Evolutionary conservation across 805 yeast genomes (phyloP).

Genomic region (Suhomyces kilbournensis): DNA sequence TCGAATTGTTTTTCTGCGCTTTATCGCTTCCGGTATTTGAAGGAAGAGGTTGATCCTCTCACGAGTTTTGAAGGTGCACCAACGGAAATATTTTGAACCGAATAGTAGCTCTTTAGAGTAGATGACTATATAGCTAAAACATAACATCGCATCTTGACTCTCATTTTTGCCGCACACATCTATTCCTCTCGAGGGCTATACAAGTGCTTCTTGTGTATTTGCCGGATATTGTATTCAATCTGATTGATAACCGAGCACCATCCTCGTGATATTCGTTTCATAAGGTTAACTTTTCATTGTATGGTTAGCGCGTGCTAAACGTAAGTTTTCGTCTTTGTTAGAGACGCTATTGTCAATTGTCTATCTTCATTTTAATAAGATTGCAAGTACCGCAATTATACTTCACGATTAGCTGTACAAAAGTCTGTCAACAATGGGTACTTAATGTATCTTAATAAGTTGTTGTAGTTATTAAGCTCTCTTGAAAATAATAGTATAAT

Average conservation of each 20-base stretch:
- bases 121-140: background rate
- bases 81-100: too few species aligned
- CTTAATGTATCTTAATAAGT: background rate
- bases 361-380: background rate
- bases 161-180: background rate
- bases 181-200: background rate
- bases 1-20: background rate
- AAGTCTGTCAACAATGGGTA: background rate
- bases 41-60: background rate
- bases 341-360: background rate
- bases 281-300: background rate
- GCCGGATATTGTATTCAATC: background rate
- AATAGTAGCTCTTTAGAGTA: too few species aligned
- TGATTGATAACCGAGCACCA: background rate
- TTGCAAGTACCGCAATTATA: background rate
- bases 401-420: background rate
- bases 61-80: background rate
- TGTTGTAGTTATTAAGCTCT: background rate
- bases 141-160: background rate
- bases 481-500: background rate
- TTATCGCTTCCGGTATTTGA: background rate
- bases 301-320: background rate
- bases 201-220: background rate
- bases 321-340: background rate
- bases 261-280: background rate